Conservation (phyloP, 2,329 filamentous ascomycete species). For the Penicillium sp. region DNA sequence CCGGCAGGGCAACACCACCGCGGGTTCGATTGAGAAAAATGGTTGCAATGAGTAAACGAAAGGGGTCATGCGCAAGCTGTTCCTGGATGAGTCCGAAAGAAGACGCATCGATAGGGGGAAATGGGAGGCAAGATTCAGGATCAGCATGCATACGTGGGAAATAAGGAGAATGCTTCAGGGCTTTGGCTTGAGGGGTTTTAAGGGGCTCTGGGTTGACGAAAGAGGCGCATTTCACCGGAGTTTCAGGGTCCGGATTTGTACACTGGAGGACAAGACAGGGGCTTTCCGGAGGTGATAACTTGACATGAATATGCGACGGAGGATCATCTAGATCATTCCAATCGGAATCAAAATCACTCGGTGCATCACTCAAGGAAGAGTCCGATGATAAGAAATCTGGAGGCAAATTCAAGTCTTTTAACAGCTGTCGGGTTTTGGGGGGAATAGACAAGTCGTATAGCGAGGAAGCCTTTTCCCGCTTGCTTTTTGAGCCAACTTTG, state of each 20-base stretch:
- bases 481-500: neutral
- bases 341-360: constrained; percentile 27
- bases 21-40: constrained; percentile 82
- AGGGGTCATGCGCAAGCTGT: constrained; percentile 69
- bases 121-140: constrained; percentile 50
- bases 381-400: constrained; percentile 28
- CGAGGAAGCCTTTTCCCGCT: neutral
- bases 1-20: constrained; percentile 70
- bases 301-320: neutral
- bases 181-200: constrained; percentile 10
- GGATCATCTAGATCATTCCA: neutral
- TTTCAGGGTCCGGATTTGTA: neutral
- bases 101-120: constrained; percentile 63
- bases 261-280: neutral
- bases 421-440: constrained; percentile 12
- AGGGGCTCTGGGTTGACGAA: constrained; percentile 4
- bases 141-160: constrained; percentile 36
- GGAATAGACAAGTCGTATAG: constrained; percentile 7
- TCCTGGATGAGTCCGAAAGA: constrained; percentile 83
- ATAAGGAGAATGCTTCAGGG: constrained; percentile 41
- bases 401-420: constrained; percentile 13
- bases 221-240: constrained; percentile 1
- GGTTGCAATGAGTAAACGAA: constrained; percentile 75
- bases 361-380: constrained; percentile 36
- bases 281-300: neutral